Evolutionary conservation across 805 yeast genomes (phyloP).

Genomic region (Wickerhamiella nectarea): DNA sequence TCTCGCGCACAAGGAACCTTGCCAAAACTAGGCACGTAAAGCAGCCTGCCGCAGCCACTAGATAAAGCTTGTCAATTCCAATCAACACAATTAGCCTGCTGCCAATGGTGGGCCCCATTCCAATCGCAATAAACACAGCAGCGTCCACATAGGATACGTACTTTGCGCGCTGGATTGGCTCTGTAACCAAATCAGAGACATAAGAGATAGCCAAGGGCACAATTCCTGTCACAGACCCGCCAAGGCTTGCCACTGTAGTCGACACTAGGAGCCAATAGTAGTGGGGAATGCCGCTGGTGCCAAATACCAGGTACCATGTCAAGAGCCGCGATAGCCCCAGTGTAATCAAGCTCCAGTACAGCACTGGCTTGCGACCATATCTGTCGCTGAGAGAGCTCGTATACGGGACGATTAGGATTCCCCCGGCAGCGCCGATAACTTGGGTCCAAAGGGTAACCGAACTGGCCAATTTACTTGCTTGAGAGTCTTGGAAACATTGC

Average conservation of each 20-base stretch:
- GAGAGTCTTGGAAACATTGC: slow-evolving; percentile 15
- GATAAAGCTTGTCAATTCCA: slow-evolving; percentile 15
- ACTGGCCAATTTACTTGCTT: slow-evolving; percentile 15
- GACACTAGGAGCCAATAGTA: slow-evolving; percentile 20
- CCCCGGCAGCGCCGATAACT: slow-evolving; percentile 11
- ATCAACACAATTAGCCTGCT: slow-evolving; percentile 12
- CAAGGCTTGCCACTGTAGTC: slow-evolving; percentile 14
- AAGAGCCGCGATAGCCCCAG: slow-evolving; percentile 11
- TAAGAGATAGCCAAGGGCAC: slow-evolving; percentile 16
- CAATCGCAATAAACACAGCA: slow-evolving; percentile 16
- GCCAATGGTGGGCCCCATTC: slow-evolving; percentile 19
- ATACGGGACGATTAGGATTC: slow-evolving; percentile 13
- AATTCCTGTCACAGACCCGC: slow-evolving; percentile 13
- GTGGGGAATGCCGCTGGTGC: slow-evolving; percentile 11
- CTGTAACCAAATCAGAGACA: slow-evolving; percentile 18
- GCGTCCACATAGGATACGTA: slow-evolving; percentile 18
- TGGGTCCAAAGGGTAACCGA: slow-evolving; percentile 13
- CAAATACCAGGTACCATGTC: slow-evolving; percentile 19
- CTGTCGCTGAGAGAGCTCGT: slow-evolving; percentile 18
- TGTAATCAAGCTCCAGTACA: slow-evolving; percentile 11
- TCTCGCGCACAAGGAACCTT: slow-evolving; percentile 14
- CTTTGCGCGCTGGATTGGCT: slow-evolving; percentile 15
- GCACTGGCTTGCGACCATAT: slow-evolving; percentile 18
- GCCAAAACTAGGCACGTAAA: slow-evolving; percentile 10
- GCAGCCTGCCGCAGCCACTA: slow-evolving; percentile 9